Evolutionary conservation across 129 eudicot species (phyloP), one percentile per base, ranked within the genome.

Genomic region (Flaveria ramosissima): DNA sequence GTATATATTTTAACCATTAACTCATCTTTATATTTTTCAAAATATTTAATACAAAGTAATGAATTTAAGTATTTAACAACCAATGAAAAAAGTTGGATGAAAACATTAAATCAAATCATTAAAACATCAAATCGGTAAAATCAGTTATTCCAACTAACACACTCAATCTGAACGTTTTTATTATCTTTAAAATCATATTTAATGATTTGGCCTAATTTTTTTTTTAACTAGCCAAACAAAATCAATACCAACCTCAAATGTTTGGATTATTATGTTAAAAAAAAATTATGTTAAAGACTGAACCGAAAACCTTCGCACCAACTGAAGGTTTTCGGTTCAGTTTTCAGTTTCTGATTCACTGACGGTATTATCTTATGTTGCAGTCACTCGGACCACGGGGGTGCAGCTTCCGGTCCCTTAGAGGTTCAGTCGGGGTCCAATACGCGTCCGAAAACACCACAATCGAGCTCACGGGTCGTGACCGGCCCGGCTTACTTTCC

Each of bases 371-470:
- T 26, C 1, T 61, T 61, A 19, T 56, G 36, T 39, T 77, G 41
- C 88, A 92, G 97, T 86, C 92, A 20, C 78, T 92, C 51, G 97
- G 97, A 51, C 93, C 97, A 78, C 73, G 87, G 21, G 89, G 89
- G 5, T 82, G 86, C 51, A 83, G 88, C 83, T 86, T 92, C 74
- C 81, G 86, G 71, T 80, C 91, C 15, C 72, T 88, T 47, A 82
- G 76, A 66, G 89, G 93, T 64, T 84, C 92, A 8, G 96, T 92
- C 6, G 96, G 93, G 45, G 89, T 87, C 42, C 96, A 89, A 77
- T 80, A 87, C 46, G 87, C 91, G 6, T 56, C 81, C 47, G 92
- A 86, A 65, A 86, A 81, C 82, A 92, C 96, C n/a, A 86, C 82
- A 36, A 88, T 92, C 7, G 98, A 92, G 83, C 77, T 92, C 39